phyloP scores from a whole-genome alignment of 1,284 basidiomycete genomes.

The Ganoderma multipileum region DNA sequence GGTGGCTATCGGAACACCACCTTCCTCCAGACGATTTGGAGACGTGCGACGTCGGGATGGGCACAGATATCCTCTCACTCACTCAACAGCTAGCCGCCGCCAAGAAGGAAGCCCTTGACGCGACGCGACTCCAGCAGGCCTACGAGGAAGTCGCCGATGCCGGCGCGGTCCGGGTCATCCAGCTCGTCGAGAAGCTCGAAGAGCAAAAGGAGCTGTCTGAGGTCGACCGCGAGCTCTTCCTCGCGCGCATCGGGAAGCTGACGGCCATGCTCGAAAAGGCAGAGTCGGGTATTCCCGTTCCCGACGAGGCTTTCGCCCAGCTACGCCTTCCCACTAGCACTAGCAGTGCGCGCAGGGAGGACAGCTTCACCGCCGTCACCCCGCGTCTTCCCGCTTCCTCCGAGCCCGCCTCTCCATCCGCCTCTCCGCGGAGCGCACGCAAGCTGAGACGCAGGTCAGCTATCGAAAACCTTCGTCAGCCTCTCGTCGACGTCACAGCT shows the following conservation, averaged over 20 bases:
- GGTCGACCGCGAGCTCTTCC: constrained; percentile 2
- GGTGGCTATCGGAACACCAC: neutral
- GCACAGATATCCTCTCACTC: neutral
- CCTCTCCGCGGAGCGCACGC: neutral
- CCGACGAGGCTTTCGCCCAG: neutral
- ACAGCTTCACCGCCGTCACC: neutral
- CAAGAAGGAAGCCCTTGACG: neutral
- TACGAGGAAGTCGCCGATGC: constrained; percentile 3
- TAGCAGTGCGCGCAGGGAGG: neutral
- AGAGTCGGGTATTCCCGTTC: neutral
- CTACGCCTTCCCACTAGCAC: neutral
- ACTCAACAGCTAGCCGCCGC: neutral
- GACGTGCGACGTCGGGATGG: neutral
- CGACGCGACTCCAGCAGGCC: neutral
- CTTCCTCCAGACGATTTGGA: neutral
- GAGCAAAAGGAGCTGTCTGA: constrained; percentile 2
- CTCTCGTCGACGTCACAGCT: neutral
- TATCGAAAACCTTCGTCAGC: neutral
- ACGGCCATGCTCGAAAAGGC: neutral
- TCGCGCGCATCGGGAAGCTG: neutral
- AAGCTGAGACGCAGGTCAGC: neutral
- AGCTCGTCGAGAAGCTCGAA: neutral
- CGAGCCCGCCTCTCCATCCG: neutral
- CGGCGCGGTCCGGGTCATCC: neutral
- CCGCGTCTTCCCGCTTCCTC: neutral